Percentiles rank a stretch among this genome's conserved stretches.
Evolutionary conservation across 1,284 basidiomycete species (phyloP).

Genomic region (Termitomyces sp.): DNA sequence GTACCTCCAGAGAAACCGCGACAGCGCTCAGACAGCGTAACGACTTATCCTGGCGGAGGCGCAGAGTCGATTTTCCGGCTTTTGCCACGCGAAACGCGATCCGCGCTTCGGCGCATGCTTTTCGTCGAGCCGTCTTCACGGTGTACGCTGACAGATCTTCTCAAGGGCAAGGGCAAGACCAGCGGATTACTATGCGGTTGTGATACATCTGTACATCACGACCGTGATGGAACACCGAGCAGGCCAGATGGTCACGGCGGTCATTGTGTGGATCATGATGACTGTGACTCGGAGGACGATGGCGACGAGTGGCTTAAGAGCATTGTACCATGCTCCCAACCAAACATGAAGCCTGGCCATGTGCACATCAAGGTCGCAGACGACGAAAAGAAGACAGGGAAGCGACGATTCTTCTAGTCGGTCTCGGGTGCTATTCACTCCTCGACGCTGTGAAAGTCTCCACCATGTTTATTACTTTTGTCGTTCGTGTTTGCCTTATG

Average conservation of each 20-base stretch:
- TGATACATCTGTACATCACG: conserved; percentile 18
- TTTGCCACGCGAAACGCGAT: conserved; percentile 86
- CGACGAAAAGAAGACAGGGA: conserved; percentile 71
- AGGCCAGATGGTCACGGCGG: conserved; percentile 31
- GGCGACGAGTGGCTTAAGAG: conserved; percentile 76
- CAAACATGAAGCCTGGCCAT: conserved; percentile 47
- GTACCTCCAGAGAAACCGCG: conserved; percentile 31
- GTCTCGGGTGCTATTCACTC: not conserved
- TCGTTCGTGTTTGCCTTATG: conserved; percentile 7
- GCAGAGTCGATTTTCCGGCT: conserved; percentile 99
- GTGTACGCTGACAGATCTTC: conserved; percentile 90
- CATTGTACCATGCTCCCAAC: conserved; percentile 66
- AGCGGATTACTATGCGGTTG: conserved; percentile 80
- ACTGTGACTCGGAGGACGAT: conserved; percentile 58
- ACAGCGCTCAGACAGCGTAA: conserved; percentile 55
- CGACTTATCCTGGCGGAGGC: conserved; percentile 80
- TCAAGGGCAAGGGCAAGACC: conserved; percentile 75
- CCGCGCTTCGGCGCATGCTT: conserved; percentile 90
- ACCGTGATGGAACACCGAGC: conserved; percentile 19
- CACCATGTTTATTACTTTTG: not conserved
- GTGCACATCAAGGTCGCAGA: conserved; percentile 64
- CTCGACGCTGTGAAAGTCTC: not conserved
- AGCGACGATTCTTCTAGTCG: conserved; percentile 65
- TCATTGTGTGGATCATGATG: conserved; percentile 59
- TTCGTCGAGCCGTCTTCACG: conserved; percentile 84